Base-by-base conservation (phyloP, 495 filamentous ascomycete species). In the Astrothelium subdiscretum region DNA sequence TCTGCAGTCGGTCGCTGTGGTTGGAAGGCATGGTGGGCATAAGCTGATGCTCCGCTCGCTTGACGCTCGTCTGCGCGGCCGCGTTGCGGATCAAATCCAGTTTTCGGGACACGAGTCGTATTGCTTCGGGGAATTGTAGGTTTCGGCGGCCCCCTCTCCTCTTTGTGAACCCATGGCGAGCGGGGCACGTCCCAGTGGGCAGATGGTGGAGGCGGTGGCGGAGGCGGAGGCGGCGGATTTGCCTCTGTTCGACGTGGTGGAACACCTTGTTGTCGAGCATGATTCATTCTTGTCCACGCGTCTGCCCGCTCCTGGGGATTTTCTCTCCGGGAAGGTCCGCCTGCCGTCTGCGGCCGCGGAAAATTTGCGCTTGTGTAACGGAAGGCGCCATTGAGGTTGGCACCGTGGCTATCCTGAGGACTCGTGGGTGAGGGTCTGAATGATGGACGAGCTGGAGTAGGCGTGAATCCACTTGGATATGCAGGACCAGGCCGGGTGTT, bases 61-160 rank as follows among this genome's bases (percentile, higher is more conserved):
- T 62, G 66, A 22, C 61, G 58, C 59, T 75, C 73, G 58, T 76
- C 71, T 2, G 60, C 67, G 10, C 67, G 67, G 11, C 71, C 60
- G 1, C 63, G 60, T 27, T 65, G 67, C 18, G 74, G 74, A 62
- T 76, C 69, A 54, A 76, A 76, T 29, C 74, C 74, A 38, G 63
- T 65, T 67, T 77, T 83, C 54, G 75, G 70, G 29, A 69, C 61
- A 31, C 69, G 60, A 68, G 73, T 72, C 1, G 77, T 79, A 31
- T 80, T 75, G 18, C 74, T 68, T 43, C 76, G 76, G 1, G 74
- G 59, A 22, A 78, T 66, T 24, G 72, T 65, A 32, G 75, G 65
- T 42, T 71, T 63, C 32, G 69, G 69, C 13, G 26, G 48, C 48
- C 22, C 24, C 24, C 1, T 54, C 48, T 54, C 48, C 20, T 54